These are phyloP conservation scores for Melampsora larici-populina DNA, from an alignment of 1,284 basidiomycete genomes.

Conservation along the genomic window DNA sequence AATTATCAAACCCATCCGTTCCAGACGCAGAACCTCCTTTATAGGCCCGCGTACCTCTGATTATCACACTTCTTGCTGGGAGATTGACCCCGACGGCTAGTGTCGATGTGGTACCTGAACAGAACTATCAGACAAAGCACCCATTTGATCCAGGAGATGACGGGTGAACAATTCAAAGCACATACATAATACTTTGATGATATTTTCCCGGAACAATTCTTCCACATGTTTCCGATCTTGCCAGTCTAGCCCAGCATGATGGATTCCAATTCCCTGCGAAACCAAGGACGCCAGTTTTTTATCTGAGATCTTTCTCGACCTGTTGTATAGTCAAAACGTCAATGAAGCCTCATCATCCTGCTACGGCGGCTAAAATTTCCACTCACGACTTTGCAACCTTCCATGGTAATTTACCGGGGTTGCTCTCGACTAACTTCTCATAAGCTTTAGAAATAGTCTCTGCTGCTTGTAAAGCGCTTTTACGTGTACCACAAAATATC, in stretches of 20 bases:
- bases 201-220: constrained; percentile 65
- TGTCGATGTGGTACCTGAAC: constrained; percentile 34
- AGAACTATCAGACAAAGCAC: not conserved
- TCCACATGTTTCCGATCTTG: constrained; percentile 71
- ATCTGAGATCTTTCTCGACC: constrained; percentile 21
- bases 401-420: constrained; percentile 28
- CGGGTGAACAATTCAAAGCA: not conserved
- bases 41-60: constrained; percentile 42
- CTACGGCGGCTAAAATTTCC: not conserved
- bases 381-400: constrained; percentile 23
- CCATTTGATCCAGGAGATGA: not conserved
- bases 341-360: not conserved
- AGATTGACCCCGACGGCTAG: constrained; percentile 45
- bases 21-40: constrained; percentile 16
- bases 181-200: constrained; percentile 63
- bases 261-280: constrained; percentile 68
- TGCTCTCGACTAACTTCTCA: constrained; percentile 11
- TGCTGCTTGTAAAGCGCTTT: constrained; percentile 44
- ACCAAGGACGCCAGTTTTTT: constrained; percentile 44
- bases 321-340: constrained; percentile 7
- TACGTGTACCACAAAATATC: constrained; percentile 32
- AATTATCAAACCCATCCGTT: constrained; percentile 42
- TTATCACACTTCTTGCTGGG: constrained; percentile 44
- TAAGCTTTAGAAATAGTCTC: constrained; percentile 45
- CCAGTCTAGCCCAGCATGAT: constrained; percentile 76